Conservation (phyloP, 805 yeast genomes). For the Myxozyma udenii region DNA sequence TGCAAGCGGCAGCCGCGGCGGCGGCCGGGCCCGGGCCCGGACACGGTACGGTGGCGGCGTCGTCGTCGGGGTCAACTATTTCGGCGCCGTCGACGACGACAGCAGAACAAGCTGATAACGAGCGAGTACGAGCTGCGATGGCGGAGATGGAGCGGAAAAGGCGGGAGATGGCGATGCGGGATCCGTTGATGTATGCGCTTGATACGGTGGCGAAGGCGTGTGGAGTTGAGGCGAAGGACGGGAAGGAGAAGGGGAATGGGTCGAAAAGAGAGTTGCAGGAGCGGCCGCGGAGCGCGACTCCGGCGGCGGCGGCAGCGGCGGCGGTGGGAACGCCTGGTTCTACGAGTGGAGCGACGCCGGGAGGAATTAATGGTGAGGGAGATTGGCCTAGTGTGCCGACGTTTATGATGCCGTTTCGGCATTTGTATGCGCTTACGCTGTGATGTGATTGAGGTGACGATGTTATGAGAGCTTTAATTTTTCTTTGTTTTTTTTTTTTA, state of each 20-base stretch:
- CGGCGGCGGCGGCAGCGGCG: no score
- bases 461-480: no score
- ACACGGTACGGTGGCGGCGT: neutral
- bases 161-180: conserved; percentile 21
- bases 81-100: conserved; percentile 8
- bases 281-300: no score
- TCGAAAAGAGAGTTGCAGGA: no score
- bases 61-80: conserved; percentile 6
- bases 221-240: conserved; percentile 16
- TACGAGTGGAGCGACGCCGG: no score
- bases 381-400: no score
- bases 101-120: conserved; percentile 3
- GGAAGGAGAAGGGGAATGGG: conserved; percentile 15
- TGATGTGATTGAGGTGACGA: no score
- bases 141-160: conserved; percentile 19
- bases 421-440: no score
- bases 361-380: no score
- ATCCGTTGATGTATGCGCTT: conserved; percentile 25
- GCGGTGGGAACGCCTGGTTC: no score
- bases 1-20: conserved; percentile 8
- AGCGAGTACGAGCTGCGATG: conserved; percentile 2
- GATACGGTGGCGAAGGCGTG: conserved; percentile 22
- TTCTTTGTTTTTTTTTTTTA: no score
- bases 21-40: neutral
- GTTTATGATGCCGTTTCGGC: no score